Evolutionary conservation across 305 asterid species (phyloP), one percentile per base, ranked within the genome.

Genomic region (Ruellia speciosa): DNA sequence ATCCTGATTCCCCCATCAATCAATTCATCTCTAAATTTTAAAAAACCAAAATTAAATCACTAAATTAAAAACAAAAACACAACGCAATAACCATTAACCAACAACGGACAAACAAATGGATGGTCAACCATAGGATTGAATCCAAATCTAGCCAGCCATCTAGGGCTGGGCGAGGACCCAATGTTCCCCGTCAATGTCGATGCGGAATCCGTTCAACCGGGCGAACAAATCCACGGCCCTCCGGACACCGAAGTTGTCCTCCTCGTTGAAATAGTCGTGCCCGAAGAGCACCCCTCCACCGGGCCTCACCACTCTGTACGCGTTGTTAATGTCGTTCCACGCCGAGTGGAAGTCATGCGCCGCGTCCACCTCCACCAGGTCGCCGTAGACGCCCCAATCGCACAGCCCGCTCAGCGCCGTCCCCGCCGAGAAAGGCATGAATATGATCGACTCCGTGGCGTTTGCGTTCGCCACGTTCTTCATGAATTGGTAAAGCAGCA

Each of bases 291-390:
- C 69, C 0, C 82, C 69, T 0, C 82, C 86, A 3, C 81, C 81
- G 0, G 79, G 77, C 58, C 60, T 69, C 48, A 79, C 58, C 7
- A 79, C 68, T 69, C 76, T 74, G 46, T 57, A 72, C 0, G 79
- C 80, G 40, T 70, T 69, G 55, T 74, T 79, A n/a, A 79, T 79
- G 49, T 79, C 86, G 0, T 65, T 47, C 86, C 86, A 79, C 0
- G 82, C 86, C 37, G 82, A 77, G 60, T 79, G 82, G 37, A 79
- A 79, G 52, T 79, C 85, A 43, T 79, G 85, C 0, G 79, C 80
- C 0, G 80, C 85, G 33, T 79, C 85, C 7, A 79, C 79, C 54
- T 79, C 86, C 4, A 79, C 68, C 66, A 79, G 59, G 68, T 79
- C 82, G 0, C 71, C 82, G 17, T 40, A 72, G 14, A 79, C 75